These are phyloP conservation scores for Diaporthe australafricana DNA, from an alignment of 2,329 filamentous ascomycete genomes.

Conservation along the genomic window DNA sequence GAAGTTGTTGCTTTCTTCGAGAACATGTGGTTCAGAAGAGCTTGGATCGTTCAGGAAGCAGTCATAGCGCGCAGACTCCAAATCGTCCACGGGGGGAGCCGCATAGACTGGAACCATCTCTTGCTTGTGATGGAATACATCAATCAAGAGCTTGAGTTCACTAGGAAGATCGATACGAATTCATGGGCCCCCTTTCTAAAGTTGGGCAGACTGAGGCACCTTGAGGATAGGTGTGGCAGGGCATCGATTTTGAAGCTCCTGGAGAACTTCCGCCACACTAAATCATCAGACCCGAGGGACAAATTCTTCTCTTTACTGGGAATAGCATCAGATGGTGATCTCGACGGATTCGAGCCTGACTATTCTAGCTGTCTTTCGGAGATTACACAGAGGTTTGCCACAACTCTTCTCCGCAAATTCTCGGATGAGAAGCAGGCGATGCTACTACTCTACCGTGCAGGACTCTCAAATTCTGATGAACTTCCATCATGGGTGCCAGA, in stretches of 20 bases:
- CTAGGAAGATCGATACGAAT: background rate
- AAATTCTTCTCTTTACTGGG: background rate
- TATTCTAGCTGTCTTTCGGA: background rate
- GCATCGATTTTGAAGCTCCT: background rate
- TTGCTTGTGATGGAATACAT: background rate
- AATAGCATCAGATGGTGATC: background rate
- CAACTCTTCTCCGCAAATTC: background rate
- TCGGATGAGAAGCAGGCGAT: background rate
- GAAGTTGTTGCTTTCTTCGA: background rate
- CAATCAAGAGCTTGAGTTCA: background rate
- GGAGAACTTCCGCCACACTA: background rate
- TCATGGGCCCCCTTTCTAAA: background rate
- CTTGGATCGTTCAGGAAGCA: background rate
- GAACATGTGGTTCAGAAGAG: background rate
- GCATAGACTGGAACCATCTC: background rate
- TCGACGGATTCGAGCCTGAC: background rate
- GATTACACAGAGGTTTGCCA: background rate
- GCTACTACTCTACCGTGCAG: background rate
- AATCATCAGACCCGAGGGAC: background rate
- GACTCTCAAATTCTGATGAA: background rate
- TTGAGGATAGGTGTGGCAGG: background rate
- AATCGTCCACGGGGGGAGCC: background rate
- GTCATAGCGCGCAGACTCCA: background rate
- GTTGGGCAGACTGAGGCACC: background rate
- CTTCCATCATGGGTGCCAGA: background rate